phyloP scores from a whole-genome alignment of 768 basidiomycete genomes.

The Suillus plorans region DNA sequence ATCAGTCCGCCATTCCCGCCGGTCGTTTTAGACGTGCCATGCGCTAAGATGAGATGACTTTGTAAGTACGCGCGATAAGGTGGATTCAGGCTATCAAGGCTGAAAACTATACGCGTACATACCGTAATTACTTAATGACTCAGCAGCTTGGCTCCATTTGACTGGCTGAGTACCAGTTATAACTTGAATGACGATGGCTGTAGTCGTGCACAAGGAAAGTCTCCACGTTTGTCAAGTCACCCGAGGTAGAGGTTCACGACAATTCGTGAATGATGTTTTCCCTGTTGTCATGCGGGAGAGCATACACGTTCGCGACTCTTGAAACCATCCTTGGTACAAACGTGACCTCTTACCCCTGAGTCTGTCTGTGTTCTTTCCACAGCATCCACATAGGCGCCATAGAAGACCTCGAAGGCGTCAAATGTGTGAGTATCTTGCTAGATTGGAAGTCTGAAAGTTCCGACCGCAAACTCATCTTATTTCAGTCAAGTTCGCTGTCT shows the following conservation, averaged over 20 bases:
- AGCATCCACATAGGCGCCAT: background rate
- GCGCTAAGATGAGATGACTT: no score
- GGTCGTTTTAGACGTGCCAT: no score
- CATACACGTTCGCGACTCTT: background rate
- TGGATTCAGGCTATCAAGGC: no score
- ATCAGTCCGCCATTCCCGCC: no score
- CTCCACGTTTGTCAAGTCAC: background rate
- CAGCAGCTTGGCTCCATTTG: background rate
- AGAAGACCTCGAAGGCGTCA: background rate
- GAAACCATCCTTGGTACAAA: background rate
- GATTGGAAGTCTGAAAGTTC: background rate
- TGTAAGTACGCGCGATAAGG: no score
- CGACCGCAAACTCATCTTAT: background rate
- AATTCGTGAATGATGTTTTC: no score
- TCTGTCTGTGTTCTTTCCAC: background rate
- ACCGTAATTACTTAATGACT: background rate
- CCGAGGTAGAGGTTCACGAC: background rate
- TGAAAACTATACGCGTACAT: background rate
- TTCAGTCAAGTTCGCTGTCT: background rate
- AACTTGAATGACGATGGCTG: background rate
- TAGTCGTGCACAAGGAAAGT: background rate
- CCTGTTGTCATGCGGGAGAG: no score
- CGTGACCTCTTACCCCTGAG: background rate
- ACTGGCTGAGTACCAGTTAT: background rate
- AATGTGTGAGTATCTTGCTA: background rate